Percentiles rank a stretch among this genome's conserved stretches.
These are phyloP conservation scores for Sporobolomyces pararoseus DNA, from an alignment of 768 basidiomycete species.

Conservation along the genomic window DNA sequence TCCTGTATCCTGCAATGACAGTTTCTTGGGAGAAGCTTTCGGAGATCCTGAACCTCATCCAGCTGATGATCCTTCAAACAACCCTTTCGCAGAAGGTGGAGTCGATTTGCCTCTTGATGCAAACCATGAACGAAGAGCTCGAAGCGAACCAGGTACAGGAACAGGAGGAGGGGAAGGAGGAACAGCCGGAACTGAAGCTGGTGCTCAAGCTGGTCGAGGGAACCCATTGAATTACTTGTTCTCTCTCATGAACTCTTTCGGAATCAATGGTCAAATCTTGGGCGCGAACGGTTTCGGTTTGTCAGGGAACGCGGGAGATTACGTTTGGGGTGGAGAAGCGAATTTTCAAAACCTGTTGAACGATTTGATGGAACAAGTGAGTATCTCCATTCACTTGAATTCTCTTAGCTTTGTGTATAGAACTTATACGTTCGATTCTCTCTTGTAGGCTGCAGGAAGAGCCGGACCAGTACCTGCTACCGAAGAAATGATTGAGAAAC, in stretches of 20 bases:
- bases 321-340: constrained; percentile 27
- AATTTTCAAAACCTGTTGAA: constrained; percentile 68
- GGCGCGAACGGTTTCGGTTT: neutral
- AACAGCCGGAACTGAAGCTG: no score
- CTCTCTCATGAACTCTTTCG: constrained; percentile 20
- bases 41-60: constrained; percentile 20
- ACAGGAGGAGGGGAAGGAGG: neutral
- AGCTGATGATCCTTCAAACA: constrained; percentile 36
- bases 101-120: constrained; percentile 8
- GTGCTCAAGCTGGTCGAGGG: neutral
- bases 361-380: constrained; percentile 78
- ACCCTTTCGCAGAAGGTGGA: constrained; percentile 40
- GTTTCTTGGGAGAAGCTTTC: constrained; percentile 39
- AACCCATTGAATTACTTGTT: constrained; percentile 16
- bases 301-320: constrained; percentile 26
- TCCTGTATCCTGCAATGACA: neutral
- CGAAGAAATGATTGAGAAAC: constrained; percentile 67
- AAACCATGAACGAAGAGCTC: neutral
- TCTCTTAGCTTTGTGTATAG: neutral
- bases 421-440: neutral
- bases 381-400: constrained; percentile 46
- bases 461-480: constrained; percentile 77
- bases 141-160: neutral
- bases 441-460: constrained; percentile 47
- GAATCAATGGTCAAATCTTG: neutral